Evolutionary conservation across 2,329 filamentous ascomycete species (phyloP).

Genomic region (Neofusicoccum cordaticola): DNA sequence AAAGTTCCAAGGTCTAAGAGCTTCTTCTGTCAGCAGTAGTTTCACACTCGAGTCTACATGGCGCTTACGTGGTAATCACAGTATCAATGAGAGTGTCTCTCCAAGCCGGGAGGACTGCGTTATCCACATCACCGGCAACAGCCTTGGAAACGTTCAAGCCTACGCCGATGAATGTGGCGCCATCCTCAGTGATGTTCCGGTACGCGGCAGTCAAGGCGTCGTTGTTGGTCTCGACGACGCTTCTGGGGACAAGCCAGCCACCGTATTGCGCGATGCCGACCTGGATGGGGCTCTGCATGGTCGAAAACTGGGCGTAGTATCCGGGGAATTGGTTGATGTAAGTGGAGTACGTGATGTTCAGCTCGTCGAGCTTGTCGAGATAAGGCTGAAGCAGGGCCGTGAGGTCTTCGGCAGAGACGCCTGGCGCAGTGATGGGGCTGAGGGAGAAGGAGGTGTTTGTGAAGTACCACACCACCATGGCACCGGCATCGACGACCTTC

Average conservation of each 20-base stretch:
- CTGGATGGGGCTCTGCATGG: constrained; percentile 21
- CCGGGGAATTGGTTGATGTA: background rate
- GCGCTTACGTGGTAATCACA: background rate
- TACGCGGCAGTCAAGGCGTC: constrained; percentile 22
- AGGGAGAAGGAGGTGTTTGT: constrained; percentile 17
- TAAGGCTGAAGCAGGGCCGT: constrained; percentile 23
- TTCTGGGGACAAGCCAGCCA: constrained; percentile 20
- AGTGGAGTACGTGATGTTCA: background rate
- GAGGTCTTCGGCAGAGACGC: background rate
- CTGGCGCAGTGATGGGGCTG: background rate
- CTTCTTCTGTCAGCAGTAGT: no score
- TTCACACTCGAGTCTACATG: no score
- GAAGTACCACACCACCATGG: constrained; percentile 27
- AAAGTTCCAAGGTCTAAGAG: constrained; percentile 1
- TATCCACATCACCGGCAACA: constrained; percentile 15
- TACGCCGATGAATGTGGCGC: constrained; percentile 13
- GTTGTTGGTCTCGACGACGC: constrained; percentile 16
- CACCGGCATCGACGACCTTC: background rate
- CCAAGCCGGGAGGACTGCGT: background rate
- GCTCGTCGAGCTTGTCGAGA: constrained; percentile 22
- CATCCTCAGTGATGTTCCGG: background rate
- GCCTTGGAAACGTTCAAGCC: constrained; percentile 21
- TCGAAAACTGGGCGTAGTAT: background rate
- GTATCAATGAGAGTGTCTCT: background rate
- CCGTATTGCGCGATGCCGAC: constrained; percentile 29